Conservation (phyloP, 2,329 filamentous ascomycete species). For the Thyridium curvatum region DNA sequence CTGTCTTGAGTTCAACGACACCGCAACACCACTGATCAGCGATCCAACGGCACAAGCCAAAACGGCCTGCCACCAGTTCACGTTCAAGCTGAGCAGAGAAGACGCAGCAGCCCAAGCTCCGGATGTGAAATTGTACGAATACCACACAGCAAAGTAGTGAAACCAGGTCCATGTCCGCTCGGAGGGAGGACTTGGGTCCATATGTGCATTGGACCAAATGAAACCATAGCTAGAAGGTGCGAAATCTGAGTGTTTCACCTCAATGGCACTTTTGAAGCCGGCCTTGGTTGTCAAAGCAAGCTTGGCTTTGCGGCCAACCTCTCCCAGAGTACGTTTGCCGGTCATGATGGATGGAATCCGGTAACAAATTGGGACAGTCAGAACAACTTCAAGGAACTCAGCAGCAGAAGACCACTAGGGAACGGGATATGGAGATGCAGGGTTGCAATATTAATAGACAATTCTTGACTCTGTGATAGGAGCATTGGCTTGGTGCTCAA, state of each 20-base stretch:
- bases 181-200: slow-evolving; percentile 1
- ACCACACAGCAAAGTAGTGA: slow-evolving; percentile 1
- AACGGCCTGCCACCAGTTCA: slow-evolving; percentile 1
- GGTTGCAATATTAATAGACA: too few species aligned
- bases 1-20: slow-evolving; percentile 1
- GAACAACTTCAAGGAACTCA: too few species aligned
- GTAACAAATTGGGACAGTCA: too few species aligned
- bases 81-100: slow-evolving; percentile 1
- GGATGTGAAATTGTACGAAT: slow-evolving; percentile 1
- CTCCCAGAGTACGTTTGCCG: background rate
- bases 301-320: slow-evolving; percentile 1
- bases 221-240: slow-evolving; percentile 1
- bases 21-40: slow-evolving; percentile 1
- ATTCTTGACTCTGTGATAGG: too few species aligned
- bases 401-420: too few species aligned
- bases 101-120: background rate
- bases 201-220: slow-evolving; percentile 2
- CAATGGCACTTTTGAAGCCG: slow-evolving; percentile 1
- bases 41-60: slow-evolving; percentile 1
- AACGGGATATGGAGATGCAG: too few species aligned
- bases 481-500: too few species aligned
- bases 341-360: background rate
- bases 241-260: background rate
- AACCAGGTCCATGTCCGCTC: slow-evolving; percentile 1
- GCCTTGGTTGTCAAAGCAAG: slow-evolving; percentile 1